Percentiles rank a stretch among this genome's conserved stretches.
Evolutionary conservation across 345 rosid species (phyloP).

Genomic region (Anacardium occidentale): DNA sequence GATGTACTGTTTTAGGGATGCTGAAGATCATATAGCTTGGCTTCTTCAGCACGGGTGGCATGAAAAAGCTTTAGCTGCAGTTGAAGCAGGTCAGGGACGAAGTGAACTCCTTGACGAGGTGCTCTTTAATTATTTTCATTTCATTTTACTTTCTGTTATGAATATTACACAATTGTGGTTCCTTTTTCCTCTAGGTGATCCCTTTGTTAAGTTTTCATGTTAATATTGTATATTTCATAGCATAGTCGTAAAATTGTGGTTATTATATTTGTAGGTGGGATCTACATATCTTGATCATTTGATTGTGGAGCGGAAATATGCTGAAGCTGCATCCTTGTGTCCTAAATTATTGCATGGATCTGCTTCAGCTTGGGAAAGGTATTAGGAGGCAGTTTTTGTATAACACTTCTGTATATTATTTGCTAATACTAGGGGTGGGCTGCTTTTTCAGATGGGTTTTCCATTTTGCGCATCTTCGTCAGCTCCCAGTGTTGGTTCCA

Average conservation of each 20-base stretch:
- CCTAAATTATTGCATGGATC: slow-evolving; percentile 93
- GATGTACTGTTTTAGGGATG: slow-evolving; percentile 58
- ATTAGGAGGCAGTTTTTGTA: slow-evolving; percentile 19
- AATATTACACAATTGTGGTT: too few relatives aligned
- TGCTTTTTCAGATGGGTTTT: slow-evolving; percentile 87
- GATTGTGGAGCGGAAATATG: slow-evolving; percentile 95
- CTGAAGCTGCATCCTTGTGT: slow-evolving; percentile 96
- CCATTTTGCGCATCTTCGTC: slow-evolving; percentile 99
- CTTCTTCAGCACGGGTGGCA: slow-evolving; percentile 98
- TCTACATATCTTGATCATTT: slow-evolving; percentile 97
- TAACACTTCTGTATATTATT: slow-evolving; percentile 19
- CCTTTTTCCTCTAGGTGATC: slow-evolving; percentile 4
- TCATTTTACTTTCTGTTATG: neutral
- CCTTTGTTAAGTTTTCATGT: slow-evolving; percentile 13
- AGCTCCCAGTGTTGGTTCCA: slow-evolving; percentile 93
- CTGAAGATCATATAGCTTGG: slow-evolving; percentile 98
- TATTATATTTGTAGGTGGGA: slow-evolving; percentile 70
- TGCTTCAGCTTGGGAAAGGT: slow-evolving; percentile 99
- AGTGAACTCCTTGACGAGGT: slow-evolving; percentile 97
- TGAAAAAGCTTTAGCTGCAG: slow-evolving; percentile 97
- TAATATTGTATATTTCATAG: slow-evolving; percentile 9
- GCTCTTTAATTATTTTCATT: slow-evolving; percentile 14
- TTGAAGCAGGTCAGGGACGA: slow-evolving; percentile 92
- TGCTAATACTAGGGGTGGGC: slow-evolving; percentile 22
- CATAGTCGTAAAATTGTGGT: slow-evolving; percentile 15